phyloP scores from a whole-genome alignment of 2,329 filamentous ascomycete species.

The Colletotrichum cordylinicola region DNA sequence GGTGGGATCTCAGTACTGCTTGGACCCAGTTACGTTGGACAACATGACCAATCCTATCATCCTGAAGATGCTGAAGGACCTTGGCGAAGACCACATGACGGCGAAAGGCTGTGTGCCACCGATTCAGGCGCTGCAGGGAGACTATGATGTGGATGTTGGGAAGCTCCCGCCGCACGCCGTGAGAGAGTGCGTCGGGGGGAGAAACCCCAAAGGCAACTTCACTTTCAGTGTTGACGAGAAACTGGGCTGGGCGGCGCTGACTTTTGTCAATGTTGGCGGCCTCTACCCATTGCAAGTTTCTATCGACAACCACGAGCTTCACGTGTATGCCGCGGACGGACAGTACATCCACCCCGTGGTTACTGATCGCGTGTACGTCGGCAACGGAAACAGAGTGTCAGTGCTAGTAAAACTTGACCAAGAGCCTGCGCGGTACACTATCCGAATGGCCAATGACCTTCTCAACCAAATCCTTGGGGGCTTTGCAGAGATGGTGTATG shows the following conservation, averaged over 20 bases:
- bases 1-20: neutral
- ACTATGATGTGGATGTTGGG: neutral
- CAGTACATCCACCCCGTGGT: conserved; percentile 41
- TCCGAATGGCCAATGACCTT: conserved; percentile 27
- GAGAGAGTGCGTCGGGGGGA: neutral
- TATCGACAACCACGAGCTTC: conserved; percentile 49
- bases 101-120: neutral
- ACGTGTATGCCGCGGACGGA: conserved; percentile 48
- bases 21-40: neutral
- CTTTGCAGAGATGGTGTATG: neutral
- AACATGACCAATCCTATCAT: neutral
- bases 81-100: neutral
- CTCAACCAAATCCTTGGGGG: neutral
- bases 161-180: neutral
- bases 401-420: conserved; percentile 47
- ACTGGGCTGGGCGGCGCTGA: neutral
- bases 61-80: neutral
- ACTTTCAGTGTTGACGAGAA: neutral
- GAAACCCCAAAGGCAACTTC: neutral
- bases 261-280: neutral
- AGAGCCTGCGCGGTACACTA: conserved; percentile 38
- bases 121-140: neutral
- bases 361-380: conserved; percentile 26
- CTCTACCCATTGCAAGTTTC: conserved; percentile 30
- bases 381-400: conserved; percentile 43